These are phyloP conservation scores for Annulohypoxylon moriforme DNA, from an alignment of 495 filamentous ascomycete genomes.

Conservation along the genomic window DNA sequence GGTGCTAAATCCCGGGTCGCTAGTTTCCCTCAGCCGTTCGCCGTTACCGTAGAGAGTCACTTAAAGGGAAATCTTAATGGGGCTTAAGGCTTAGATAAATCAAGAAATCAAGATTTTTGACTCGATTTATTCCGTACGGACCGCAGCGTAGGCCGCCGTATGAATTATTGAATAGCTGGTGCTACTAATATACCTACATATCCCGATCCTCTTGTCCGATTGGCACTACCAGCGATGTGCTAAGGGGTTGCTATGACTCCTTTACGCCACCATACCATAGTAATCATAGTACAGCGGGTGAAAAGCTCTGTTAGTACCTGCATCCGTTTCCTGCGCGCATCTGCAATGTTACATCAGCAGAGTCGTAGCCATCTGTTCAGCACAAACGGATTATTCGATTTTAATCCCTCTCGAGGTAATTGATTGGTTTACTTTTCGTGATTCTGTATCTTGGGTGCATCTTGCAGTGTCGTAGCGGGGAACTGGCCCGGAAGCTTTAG, in stretches of 20 bases:
- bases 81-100: neutral
- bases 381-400: neutral
- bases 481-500: neutral
- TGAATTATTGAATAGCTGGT: neutral
- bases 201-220: neutral
- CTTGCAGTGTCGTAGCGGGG: too few relatives aligned
- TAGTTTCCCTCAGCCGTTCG: neutral
- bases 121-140: neutral
- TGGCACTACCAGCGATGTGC: neutral
- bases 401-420: neutral
- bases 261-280: too few relatives aligned
- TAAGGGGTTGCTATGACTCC: conserved; percentile 38
- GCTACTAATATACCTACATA: too few relatives aligned
- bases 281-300: neutral
- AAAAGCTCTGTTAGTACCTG: neutral
- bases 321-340: neutral
- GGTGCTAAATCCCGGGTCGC: neutral
- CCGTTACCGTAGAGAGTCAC: neutral
- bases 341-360: neutral
- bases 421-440: too few relatives aligned
- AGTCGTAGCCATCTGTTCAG: neutral
- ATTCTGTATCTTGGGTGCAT: too few relatives aligned
- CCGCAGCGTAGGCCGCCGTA: conserved; percentile 1
- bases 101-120: neutral
- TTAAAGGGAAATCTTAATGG: neutral